These are phyloP conservation scores for Candida sonorensis DNA, from an alignment of 805 yeast genomes.

Conservation along the genomic window DNA sequence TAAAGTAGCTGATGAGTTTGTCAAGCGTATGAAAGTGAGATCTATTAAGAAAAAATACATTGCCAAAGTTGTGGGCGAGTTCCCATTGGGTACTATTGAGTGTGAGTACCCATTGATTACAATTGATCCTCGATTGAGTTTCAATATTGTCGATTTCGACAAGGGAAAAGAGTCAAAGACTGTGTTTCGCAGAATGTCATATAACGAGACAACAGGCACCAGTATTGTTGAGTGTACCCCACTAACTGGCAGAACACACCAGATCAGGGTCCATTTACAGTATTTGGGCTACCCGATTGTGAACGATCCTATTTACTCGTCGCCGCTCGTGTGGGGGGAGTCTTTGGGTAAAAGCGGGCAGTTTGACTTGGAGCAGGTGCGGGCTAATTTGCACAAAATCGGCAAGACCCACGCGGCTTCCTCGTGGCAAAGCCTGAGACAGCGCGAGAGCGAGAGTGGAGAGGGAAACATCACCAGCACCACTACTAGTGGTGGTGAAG, in stretches of 20 bases:
- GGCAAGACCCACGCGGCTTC: slow-evolving; percentile 68
- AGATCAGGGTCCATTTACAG: slow-evolving; percentile 88
- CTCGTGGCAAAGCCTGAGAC: slow-evolving; percentile 57
- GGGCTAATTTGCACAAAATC: slow-evolving; percentile 44
- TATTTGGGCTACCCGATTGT: slow-evolving; percentile 85
- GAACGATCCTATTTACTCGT: slow-evolving; percentile 88
- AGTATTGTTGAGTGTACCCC: slow-evolving; percentile 82
- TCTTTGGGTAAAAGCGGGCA: slow-evolving; percentile 56
- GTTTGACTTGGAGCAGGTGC: slow-evolving; percentile 38
- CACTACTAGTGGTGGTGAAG: slow-evolving; percentile 51
- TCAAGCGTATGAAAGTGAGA: slow-evolving; percentile 64
- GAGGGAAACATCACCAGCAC: no score
- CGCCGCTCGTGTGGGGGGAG: slow-evolving; percentile 73
- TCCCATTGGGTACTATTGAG: slow-evolving; percentile 50
- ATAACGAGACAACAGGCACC: slow-evolving; percentile 52
- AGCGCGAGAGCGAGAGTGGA: no score
- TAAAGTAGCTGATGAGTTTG: slow-evolving; percentile 69
- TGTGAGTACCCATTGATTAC: slow-evolving; percentile 69
- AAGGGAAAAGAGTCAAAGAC: slow-evolving; percentile 74
- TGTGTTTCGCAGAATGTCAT: slow-evolving; percentile 57
- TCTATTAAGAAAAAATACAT: slow-evolving; percentile 75
- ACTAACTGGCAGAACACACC: slow-evolving; percentile 90
- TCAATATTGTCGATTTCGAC: slow-evolving; percentile 48
- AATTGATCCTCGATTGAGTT: slow-evolving; percentile 64
- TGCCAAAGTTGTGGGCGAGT: slow-evolving; percentile 83